Conservation (phyloP, 768 basidiomycete species). For the Leccinum uliginosum region DNA sequence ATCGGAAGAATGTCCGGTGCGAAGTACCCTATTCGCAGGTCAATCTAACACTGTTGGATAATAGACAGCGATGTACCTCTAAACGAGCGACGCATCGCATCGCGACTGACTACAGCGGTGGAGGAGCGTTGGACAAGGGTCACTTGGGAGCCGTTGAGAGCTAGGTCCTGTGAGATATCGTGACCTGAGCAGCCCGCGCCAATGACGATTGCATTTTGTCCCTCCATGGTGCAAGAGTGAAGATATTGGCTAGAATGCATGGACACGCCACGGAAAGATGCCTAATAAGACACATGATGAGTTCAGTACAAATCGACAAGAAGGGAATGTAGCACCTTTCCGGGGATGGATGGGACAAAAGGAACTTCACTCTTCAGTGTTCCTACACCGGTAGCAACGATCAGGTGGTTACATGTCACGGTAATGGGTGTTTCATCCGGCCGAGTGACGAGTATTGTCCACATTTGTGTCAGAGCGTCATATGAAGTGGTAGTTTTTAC, state of each 20-base stretch:
- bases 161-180: slow-evolving; percentile 11
- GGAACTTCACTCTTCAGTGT: neutral
- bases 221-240: neutral
- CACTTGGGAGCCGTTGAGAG: neutral
- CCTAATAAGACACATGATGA: neutral
- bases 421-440: neutral
- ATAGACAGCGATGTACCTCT: neutral
- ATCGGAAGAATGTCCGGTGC: slow-evolving; percentile 6
- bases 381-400: neutral
- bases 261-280: neutral
- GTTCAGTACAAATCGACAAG: neutral
- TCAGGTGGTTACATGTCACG: neutral
- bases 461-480: neutral
- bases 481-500: neutral
- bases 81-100: slow-evolving; percentile 4
- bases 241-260: neutral
- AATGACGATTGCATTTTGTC: slow-evolving; percentile 3
- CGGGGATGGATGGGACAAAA: neutral
- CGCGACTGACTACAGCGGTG: slow-evolving; percentile 5
- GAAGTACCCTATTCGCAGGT: neutral
- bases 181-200: slow-evolving; percentile 13
- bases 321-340: neutral
- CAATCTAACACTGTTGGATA: neutral
- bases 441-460: neutral
- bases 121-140: slow-evolving; percentile 9